Conservation (phyloP, 495 filamentous ascomycete species). For the Neurospora hispaniola region DNA sequence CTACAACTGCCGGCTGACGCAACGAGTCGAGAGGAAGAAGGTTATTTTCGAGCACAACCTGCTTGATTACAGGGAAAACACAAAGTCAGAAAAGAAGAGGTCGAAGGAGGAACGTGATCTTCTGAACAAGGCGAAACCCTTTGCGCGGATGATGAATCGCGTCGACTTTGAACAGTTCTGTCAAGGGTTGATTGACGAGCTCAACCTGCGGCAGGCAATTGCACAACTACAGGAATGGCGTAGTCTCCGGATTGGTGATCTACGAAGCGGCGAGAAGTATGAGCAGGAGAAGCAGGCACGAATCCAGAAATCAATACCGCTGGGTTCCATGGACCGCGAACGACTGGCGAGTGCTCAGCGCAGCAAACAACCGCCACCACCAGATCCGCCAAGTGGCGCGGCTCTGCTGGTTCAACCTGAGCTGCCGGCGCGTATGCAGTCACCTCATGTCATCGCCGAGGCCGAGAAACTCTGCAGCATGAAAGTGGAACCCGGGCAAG, state of each 20-base stretch:
- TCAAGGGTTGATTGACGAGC: conserved; percentile 75
- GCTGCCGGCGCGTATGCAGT: conserved; percentile 44
- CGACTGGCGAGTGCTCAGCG: conserved; percentile 54
- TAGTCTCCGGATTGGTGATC: conserved; percentile 64
- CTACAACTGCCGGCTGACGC: conserved; percentile 86
- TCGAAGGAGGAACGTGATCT: conserved; percentile 91
- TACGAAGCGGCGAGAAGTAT: conserved; percentile 85
- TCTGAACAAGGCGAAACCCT: conserved; percentile 85
- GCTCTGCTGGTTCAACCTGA: conserved; percentile 67
- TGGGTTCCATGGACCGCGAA: conserved; percentile 71
- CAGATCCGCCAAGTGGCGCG: conserved; percentile 62
- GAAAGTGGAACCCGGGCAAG: conserved; percentile 22
- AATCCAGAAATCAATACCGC: conserved; percentile 56
- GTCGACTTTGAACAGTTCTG: conserved; percentile 80
- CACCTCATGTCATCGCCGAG: conserved; percentile 7
- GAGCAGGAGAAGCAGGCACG: conserved; percentile 78
- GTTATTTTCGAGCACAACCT: conserved; percentile 92
- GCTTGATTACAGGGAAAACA: conserved; percentile 85
- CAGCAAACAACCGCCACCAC: conserved; percentile 43
- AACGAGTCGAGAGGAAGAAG: conserved; percentile 90
- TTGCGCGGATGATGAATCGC: conserved; percentile 93
- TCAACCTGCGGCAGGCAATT: conserved; percentile 84
- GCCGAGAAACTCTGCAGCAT: conserved; percentile 6
- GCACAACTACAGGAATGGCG: conserved; percentile 91
- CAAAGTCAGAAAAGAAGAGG: conserved; percentile 79